phyloP scores from a whole-genome alignment of 768 basidiomycete genomes.

The Boletus edulis region DNA sequence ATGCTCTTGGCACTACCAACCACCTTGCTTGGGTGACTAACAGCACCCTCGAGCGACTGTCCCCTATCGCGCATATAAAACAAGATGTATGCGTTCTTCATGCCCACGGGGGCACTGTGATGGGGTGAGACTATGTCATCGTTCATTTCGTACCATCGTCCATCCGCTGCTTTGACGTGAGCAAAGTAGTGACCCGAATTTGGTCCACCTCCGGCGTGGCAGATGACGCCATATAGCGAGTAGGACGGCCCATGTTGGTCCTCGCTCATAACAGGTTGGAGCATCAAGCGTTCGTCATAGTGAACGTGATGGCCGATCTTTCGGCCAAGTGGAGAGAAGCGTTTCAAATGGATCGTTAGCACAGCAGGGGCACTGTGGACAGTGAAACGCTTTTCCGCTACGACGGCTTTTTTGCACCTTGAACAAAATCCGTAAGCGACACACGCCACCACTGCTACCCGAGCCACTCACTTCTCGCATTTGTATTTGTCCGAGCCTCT shows the following conservation, averaged over 20 bases:
- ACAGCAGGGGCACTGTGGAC: slow-evolving; percentile 85
- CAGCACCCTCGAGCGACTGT: slow-evolving; percentile 64
- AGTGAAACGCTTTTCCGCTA: slow-evolving; percentile 87
- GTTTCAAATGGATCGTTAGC: slow-evolving; percentile 91
- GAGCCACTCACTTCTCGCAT: slow-evolving; percentile 87
- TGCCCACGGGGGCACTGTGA: slow-evolving; percentile 46
- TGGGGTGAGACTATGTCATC: slow-evolving; percentile 68
- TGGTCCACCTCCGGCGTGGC: slow-evolving; percentile 88
- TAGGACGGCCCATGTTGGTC: slow-evolving; percentile 76
- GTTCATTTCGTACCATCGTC: slow-evolving; percentile 91
- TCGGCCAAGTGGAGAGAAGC: slow-evolving; percentile 87
- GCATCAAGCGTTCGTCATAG: slow-evolving; percentile 73
- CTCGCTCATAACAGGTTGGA: slow-evolving; percentile 82
- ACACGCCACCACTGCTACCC: not conserved
- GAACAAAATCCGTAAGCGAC: slow-evolving; percentile 6
- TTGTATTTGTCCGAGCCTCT: slow-evolving; percentile 96
- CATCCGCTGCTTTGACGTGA: slow-evolving; percentile 66
- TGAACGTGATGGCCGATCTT: slow-evolving; percentile 77
- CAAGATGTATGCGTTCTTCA: slow-evolving; percentile 88
- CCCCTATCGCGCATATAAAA: slow-evolving; percentile 88
- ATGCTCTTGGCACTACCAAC: slow-evolving; percentile 35
- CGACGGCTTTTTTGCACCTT: slow-evolving; percentile 90
- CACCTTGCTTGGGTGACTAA: slow-evolving; percentile 31
- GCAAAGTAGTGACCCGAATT: slow-evolving; percentile 97
- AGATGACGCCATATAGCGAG: slow-evolving; percentile 87